Evolutionary conservation across 371 early-diverging fungal genomes (phyloP).

Genomic region (Apophysomyces trapeziformis): DNA sequence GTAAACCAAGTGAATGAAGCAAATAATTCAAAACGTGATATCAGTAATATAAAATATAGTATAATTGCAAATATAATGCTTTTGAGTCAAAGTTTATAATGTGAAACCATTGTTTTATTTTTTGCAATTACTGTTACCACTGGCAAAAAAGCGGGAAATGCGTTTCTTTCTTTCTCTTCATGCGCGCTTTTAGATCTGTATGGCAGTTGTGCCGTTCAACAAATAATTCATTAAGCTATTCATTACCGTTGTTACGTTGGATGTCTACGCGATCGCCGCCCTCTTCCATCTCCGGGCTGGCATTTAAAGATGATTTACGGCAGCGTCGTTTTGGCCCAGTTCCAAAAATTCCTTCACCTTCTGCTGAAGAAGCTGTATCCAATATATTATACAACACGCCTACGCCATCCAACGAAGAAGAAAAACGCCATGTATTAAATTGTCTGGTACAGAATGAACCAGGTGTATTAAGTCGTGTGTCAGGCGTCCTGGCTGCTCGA

Average conservation of each 20-base stretch:
- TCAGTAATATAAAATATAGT: no score
- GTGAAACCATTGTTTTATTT: not conserved
- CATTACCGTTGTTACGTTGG: not conserved
- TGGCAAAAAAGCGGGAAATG: not conserved
- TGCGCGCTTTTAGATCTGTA: not conserved
- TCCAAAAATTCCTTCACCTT: slow-evolving; percentile 42
- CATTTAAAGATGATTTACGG: slow-evolving; percentile 60
- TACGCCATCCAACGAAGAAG: slow-evolving; percentile 49
- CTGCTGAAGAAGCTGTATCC: slow-evolving; percentile 85
- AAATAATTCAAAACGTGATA: no score
- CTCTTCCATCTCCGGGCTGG: slow-evolving; percentile 61
- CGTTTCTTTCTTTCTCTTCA: not conserved
- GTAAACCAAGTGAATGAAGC: no score
- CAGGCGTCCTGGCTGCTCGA: slow-evolving; percentile 93
- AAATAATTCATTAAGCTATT: not conserved
- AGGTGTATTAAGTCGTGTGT: slow-evolving; percentile 91
- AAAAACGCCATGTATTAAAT: slow-evolving; percentile 86
- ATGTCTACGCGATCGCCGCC: slow-evolving; percentile 8
- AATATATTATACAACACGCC: slow-evolving; percentile 95
- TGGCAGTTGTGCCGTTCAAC: not conserved
- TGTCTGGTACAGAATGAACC: slow-evolving; percentile 96
- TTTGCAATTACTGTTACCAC: not conserved
- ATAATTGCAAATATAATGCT: no score
- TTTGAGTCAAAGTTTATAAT: no score
- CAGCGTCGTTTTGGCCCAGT: slow-evolving; percentile 60